Conservation (phyloP, 805 yeast species). For the Cyberlindnera meyerae region DNA sequence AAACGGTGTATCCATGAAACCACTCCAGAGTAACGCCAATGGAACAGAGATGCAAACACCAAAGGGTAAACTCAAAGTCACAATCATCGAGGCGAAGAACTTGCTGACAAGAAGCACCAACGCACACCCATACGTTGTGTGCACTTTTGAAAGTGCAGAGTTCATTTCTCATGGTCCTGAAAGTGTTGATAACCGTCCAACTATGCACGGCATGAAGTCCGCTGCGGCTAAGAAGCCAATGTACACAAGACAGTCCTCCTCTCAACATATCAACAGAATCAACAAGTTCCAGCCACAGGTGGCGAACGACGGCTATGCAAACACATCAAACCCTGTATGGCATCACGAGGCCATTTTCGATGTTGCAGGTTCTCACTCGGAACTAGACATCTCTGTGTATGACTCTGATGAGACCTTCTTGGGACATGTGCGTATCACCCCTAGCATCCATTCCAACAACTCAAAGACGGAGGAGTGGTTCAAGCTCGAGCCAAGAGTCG, state of each 20-base stretch:
- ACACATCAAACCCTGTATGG: slow-evolving; percentile 72
- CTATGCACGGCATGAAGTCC: slow-evolving; percentile 13
- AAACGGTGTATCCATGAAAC: no score
- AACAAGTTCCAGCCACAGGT: slow-evolving; percentile 11
- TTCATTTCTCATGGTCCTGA: slow-evolving; percentile 80
- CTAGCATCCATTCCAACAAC: slow-evolving; percentile 38
- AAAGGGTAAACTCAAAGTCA: slow-evolving; percentile 78
- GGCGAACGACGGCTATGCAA: slow-evolving; percentile 21
- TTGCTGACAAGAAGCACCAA: slow-evolving; percentile 49
- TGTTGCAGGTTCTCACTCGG: slow-evolving; percentile 79
- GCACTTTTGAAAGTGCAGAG: slow-evolving; percentile 89
- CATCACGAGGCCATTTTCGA: slow-evolving; percentile 91
- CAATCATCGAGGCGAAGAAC: slow-evolving; percentile 74
- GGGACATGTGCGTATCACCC: slow-evolving; percentile 77
- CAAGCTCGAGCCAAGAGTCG: slow-evolving; percentile 63
- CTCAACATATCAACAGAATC: slow-evolving; percentile 33
- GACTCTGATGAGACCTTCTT: slow-evolving; percentile 85
- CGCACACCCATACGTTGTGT: slow-evolving; percentile 82
- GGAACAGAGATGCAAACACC: slow-evolving; percentile 34
- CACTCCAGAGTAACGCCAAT: slow-evolving; percentile 1
- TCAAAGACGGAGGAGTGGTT: slow-evolving; percentile 60
- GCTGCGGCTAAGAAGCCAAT: slow-evolving; percentile 30
- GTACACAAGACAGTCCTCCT: slow-evolving; percentile 41
- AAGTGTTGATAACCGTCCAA: slow-evolving; percentile 27
- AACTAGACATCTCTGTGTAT: slow-evolving; percentile 84